A percentile compares a stretch with the other conserved stretches of the same genome.
Evolutionary conservation across 2,329 filamentous ascomycete genomes (phyloP).

Genomic region (Eurotiales sp.): DNA sequence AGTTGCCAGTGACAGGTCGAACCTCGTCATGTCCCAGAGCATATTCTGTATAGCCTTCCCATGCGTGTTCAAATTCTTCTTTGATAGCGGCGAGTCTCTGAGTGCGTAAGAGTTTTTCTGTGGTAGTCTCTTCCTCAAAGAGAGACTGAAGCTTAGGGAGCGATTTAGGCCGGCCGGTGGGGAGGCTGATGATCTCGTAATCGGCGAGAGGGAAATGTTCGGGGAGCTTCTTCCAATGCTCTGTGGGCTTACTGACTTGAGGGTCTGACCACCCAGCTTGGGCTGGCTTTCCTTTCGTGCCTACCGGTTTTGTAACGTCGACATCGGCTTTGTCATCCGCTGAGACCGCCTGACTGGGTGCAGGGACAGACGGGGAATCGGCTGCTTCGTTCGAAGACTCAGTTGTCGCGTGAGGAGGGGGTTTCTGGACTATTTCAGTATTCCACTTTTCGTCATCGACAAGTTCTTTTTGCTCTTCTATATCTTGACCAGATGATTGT

Average conservation of each 20-base stretch:
- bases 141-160: conserved; percentile 74
- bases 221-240: conserved; percentile 69
- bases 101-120: conserved; percentile 59
- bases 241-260: conserved; percentile 26
- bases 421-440: not conserved
- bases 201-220: conserved; percentile 75
- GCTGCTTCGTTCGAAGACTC: not conserved
- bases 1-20: conserved; percentile 63
- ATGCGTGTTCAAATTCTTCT: conserved; percentile 70
- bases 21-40: conserved; percentile 89
- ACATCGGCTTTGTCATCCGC: not conserved
- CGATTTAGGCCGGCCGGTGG: conserved; percentile 63
- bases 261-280: conserved; percentile 25
- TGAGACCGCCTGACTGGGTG: conserved; percentile 9
- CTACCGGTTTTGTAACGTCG: conserved; percentile 22
- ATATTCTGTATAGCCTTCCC: conserved; percentile 73
- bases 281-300: conserved; percentile 31
- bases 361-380: not conserved
- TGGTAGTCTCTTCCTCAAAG: conserved; percentile 62
- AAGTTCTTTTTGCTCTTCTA: conserved; percentile 4
- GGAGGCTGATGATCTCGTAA: conserved; percentile 69
- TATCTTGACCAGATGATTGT: not conserved
- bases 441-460: not conserved
- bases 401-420: conserved; percentile 1
- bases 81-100: conserved; percentile 65